phyloP scores from a whole-genome alignment of 164 flowering plant genomes.

The Nelumbo lutea region DNA sequence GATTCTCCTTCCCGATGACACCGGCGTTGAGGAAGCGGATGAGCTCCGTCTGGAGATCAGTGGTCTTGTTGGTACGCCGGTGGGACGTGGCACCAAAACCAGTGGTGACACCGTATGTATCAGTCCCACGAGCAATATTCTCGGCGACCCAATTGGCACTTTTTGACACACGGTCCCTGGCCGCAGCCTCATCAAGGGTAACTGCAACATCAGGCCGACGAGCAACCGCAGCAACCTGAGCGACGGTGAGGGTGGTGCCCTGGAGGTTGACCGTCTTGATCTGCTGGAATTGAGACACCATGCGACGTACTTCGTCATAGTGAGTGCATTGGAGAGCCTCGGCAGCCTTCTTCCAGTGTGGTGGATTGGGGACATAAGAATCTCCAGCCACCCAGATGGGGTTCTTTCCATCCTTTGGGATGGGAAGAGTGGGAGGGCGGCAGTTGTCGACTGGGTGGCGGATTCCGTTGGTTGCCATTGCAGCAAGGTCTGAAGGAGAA shows the following conservation, averaged over 20 bases:
- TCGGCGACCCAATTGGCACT: conserved; percentile 49
- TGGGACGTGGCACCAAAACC: conserved; percentile 30
- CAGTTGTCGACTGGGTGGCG: conserved; percentile 11
- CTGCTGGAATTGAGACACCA: conserved; percentile 34
- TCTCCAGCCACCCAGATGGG: conserved; percentile 14
- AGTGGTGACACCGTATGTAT: conserved; percentile 37
- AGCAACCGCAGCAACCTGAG: conserved; percentile 47
- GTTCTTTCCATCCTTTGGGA: conserved; percentile 14
- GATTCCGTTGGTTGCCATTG: not conserved
- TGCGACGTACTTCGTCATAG: conserved; percentile 37
- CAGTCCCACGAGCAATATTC: conserved; percentile 32
- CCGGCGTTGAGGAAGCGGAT: conserved; percentile 48
- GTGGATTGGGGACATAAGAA: conserved; percentile 9
- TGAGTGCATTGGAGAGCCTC: conserved; percentile 32
- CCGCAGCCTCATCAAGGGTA: conserved; percentile 28
- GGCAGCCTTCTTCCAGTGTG: conserved; percentile 47
- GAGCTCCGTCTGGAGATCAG: conserved; percentile 49
- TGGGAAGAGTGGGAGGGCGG: conserved; percentile 19
- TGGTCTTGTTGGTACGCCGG: conserved; percentile 32
- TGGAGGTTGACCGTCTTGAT: conserved; percentile 30
- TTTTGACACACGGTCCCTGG: conserved; percentile 29
- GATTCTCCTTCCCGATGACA: conserved; percentile 29
- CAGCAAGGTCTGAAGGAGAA: no score
- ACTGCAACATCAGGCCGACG: conserved; percentile 28
- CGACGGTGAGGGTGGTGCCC: conserved; percentile 42